Evolutionary conservation across 768 basidiomycete species (phyloP).

Genomic region (Fomitopsis serialis): DNA sequence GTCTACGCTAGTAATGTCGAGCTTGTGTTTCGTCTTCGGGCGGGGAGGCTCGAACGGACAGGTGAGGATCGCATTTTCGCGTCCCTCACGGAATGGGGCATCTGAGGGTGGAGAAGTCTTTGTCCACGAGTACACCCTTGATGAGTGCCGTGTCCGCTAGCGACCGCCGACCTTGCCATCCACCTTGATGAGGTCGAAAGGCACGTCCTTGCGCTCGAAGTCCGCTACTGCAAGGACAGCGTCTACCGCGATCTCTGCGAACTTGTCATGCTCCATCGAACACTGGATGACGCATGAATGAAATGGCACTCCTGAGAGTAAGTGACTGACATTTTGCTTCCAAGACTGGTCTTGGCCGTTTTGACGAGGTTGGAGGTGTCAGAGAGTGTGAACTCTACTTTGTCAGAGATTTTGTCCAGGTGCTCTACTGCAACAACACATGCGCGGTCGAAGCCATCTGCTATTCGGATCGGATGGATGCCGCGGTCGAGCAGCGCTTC

Average conservation of each 20-base stretch:
- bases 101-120: constrained; percentile 99
- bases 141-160: constrained; percentile 93
- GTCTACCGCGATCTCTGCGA: constrained; percentile 97
- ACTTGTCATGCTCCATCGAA: constrained; percentile 96
- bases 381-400: constrained; percentile 74
- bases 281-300: constrained; percentile 41
- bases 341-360: constrained; percentile 93
- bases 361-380: constrained; percentile 88
- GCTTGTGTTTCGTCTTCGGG: constrained; percentile 98
- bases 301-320: background rate
- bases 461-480: constrained; percentile 97
- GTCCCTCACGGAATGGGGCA: constrained; percentile 85
- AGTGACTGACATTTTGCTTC: constrained; percentile 83
- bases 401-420: constrained; percentile 87
- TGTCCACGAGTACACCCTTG: constrained; percentile 97
- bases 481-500: constrained; percentile 97
- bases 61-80: constrained; percentile 91
- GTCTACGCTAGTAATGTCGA: constrained; percentile 94
- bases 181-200: constrained; percentile 98
- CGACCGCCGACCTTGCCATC: constrained; percentile 98
- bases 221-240: constrained; percentile 95
- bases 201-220: constrained; percentile 89
- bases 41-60: constrained; percentile 99
- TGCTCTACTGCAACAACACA: constrained; percentile 87
- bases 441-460: constrained; percentile 96